Evolutionary conservation across 495 filamentous ascomycete species (phyloP).

Genomic region (Hypoxylon perforatum): DNA sequence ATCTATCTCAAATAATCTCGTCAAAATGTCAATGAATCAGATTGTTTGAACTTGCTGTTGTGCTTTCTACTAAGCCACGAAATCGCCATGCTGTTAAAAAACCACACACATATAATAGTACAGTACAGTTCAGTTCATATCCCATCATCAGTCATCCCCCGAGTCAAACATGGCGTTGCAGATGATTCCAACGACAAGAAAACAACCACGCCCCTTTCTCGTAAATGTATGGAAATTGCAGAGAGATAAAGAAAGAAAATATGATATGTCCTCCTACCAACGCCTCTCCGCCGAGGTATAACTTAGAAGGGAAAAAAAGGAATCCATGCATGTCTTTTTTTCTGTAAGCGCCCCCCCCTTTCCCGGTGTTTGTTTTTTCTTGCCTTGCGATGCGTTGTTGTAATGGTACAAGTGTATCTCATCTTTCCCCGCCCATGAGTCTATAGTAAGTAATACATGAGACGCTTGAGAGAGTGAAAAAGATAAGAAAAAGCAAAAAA

Average conservation of each 20-base stretch:
- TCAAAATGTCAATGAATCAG: background rate
- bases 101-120: conserved; percentile 24
- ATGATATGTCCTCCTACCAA: conserved; percentile 15
- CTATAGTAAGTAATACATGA: conserved; percentile 34
- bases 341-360: conserved; percentile 11
- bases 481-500: conserved; percentile 7
- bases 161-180: conserved; percentile 3
- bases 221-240: conserved; percentile 13
- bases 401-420: conserved; percentile 42
- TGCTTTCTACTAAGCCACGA: conserved; percentile 8
- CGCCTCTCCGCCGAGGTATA: conserved; percentile 21
- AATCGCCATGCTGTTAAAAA: background rate
- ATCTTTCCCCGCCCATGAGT: conserved; percentile 7
- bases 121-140: conserved; percentile 35
- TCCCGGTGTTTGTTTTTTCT: conserved; percentile 20
- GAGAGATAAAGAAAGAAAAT: background rate
- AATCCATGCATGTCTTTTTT: conserved; percentile 15
- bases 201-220: conserved; percentile 9
- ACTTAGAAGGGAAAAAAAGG: background rate
- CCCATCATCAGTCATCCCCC: conserved; percentile 27
- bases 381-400: conserved; percentile 32
- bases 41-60: conserved; percentile 9
- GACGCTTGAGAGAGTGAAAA: conserved; percentile 5
- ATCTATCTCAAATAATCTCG: no score
- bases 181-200: conserved; percentile 12